Evolutionary conservation across 1,284 basidiomycete genomes (phyloP), one percentile per base, ranked within the genome.

Genomic region (Fomitopsis betulina): DNA sequence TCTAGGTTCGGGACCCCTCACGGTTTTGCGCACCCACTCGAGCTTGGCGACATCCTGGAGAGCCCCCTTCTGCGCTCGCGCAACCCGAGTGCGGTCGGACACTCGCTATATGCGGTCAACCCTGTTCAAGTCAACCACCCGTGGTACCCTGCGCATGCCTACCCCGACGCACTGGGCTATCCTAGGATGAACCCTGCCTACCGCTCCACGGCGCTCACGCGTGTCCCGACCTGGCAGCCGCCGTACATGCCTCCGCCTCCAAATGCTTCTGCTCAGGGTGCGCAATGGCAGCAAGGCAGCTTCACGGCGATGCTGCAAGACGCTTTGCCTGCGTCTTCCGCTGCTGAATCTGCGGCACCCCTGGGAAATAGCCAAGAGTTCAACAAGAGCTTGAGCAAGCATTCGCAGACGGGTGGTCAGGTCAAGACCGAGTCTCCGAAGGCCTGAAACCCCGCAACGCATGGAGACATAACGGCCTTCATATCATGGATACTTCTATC

Each of bases 41-140:
- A 65, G 38, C 60, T 71, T 13, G 59, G 60, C 40, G 68, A 70
- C 43, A 64, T 70, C 21, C 56, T 71, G 23, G 61, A 67, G 37
- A 70, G 65, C 54, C 63, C 67, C 23, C 60, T 66, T 5, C 50
- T 66, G 23, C 32, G 64, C 25, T 63, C 61, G 17, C 54, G 59
- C 53, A 54, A 56, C 39, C 8, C 54, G 42, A 63, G 23, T 35
- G 23, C 32, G 21, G 47, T 19, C 25, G 37, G 55, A 13, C 32
- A 56, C 37, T 30, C 32, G 49, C 49, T 51, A 32, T 51, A 51
- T 35, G 49, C 49, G 49, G 32, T 51, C n/a, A 51, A 51, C 12
- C 49, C 49, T 13, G 49, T 8, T 17, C 49, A 35, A 10, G 49
- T n/a, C n/a, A 19, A 15, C 8, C 45, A 51, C 19, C 32, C 49